Evolutionary conservation across 169 alveolate genomes (phyloP).

Genomic region (Plasmodium berghei): DNA sequence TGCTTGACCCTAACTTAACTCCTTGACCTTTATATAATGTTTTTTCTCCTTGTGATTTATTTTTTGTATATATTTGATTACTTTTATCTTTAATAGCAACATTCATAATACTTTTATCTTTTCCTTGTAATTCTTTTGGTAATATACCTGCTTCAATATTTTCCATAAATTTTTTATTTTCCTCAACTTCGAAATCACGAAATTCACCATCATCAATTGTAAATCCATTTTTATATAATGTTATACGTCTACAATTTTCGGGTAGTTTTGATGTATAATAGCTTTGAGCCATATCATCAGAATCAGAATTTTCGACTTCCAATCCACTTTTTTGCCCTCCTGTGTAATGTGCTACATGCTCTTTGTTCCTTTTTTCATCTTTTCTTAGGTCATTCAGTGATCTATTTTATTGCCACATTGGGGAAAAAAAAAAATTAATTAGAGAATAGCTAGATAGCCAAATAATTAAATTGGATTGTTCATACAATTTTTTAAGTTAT

Average conservation of each 20-base stretch:
- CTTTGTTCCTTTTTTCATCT: conserved; percentile 66
- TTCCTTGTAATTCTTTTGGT: conserved; percentile 92
- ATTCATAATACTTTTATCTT: conserved; percentile 75
- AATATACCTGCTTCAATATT: conserved; percentile 93
- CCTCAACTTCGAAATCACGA: conserved; percentile 89
- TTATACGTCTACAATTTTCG: conserved; percentile 62
- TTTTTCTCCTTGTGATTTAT: conserved; percentile 26
- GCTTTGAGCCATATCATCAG: conserved; percentile 32
- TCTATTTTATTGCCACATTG: not conserved
- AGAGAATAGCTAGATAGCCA: not conserved
- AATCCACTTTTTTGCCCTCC: conserved; percentile 74
- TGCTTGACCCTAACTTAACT: conserved; percentile 35
- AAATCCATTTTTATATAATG: conserved; percentile 93
- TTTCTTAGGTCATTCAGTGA: conserved; percentile 64
- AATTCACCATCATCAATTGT: conserved; percentile 93
- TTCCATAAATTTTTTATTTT: conserved; percentile 91
- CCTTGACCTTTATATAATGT: conserved; percentile 55
- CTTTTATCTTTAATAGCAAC: conserved; percentile 81
- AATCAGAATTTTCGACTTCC: conserved; percentile 53
- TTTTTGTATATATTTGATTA: conserved; percentile 66
- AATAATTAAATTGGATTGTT: too few relatives aligned
- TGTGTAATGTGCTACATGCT: conserved; percentile 58
- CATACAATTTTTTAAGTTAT: too few relatives aligned
- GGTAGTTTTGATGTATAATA: conserved; percentile 30
- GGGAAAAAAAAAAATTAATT: conserved; percentile 8